A percentile compares a stretch with the other conserved stretches of the same genome.
Evolutionary conservation across 1,284 basidiomycete species (phyloP).

Genomic region (Laetiporus sulphureus): DNA sequence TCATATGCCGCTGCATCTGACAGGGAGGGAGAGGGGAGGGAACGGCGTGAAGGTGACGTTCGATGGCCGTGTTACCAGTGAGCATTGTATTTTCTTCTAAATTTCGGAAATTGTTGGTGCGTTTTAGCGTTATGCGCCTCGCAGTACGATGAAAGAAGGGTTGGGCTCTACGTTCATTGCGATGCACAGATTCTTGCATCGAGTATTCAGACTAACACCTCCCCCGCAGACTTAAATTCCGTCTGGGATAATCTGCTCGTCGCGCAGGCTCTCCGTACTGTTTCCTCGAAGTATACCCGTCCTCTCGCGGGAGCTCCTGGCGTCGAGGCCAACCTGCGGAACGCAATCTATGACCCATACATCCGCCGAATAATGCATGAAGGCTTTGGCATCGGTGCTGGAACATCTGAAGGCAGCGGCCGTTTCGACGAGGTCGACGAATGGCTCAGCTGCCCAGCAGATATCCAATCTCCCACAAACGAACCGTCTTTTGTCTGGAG

Average conservation of each 20-base stretch:
- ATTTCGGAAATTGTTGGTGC: too few species aligned
- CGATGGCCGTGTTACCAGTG: conserved; percentile 62
- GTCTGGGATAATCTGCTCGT: conserved; percentile 84
- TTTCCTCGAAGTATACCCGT: conserved; percentile 68
- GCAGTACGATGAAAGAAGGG: too few species aligned
- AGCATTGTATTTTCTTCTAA: too few species aligned
- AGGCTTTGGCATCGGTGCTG: conserved; percentile 46
- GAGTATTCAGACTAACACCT: too few species aligned
- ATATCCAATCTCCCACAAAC: too few species aligned
- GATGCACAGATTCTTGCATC: too few species aligned
- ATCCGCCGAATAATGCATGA: conserved; percentile 84
- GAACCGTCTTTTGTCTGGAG: neutral
- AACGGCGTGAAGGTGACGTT: conserved; percentile 72
- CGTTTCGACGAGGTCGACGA: conserved; percentile 56
- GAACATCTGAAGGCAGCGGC: conserved; percentile 14
- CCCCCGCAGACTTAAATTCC: conserved; percentile 64
- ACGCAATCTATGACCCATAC: conserved; percentile 84
- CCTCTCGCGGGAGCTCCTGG: conserved; percentile 46
- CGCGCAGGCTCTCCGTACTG: conserved; percentile 70
- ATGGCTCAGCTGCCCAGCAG: conserved; percentile 74
- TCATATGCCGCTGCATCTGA: conserved; percentile 91
- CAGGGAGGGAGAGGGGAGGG: conserved; percentile 79
- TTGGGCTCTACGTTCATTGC: too few species aligned
- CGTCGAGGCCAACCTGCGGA: conserved; percentile 71
- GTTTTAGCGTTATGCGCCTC: too few species aligned